Base-by-base conservation (phyloP, 2,329 filamentous ascomycete genomes). In the Drechmeria coniospora region DNA sequence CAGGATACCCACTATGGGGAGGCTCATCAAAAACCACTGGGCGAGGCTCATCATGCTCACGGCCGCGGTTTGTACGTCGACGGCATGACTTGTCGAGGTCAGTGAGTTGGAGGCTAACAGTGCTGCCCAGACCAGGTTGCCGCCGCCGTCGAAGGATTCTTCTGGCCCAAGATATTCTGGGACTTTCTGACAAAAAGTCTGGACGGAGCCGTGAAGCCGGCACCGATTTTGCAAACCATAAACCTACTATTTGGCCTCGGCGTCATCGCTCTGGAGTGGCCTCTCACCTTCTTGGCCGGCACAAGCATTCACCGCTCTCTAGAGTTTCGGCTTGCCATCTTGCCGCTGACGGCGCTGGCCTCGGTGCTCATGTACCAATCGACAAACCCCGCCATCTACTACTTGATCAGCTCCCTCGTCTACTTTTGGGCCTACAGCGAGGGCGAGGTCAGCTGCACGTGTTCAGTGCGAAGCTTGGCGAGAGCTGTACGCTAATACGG, bases 121-220 rank as follows among this genome's bases (percentile, higher is more conserved):
- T 14, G 7, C 18, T 15, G n/a, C 20, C 13, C 26, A 93, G 84
- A 93, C 53, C 90, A 98, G 69, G 56, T 94, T 37, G 74, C 65
- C 34, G 84, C 84, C 34, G 76, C 79, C 11, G 59, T 98, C 31
- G 72, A 92, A 58, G 76, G 72, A 46, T 93, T 90, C 67, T 87
- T 98, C 69, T 98, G 86, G 84, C 90, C 90, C 40, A 98, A 98
- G 55, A 78, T 98, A 49, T 92, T 98, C 59, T 98, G 81, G 79
- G 90, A 98, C 56, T 93, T 93, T 53, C 58, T 90, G 39, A 94
- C 87, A 34, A 84, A 82, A 47, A 84, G 82, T 43, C 74, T 98
- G 42, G 82, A 98, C 49, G 66, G 62, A 30, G 80, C 79, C 26
- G 82, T 95, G 36, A 84, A 79, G 45, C 87, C 87, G 1, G 53